Evolutionary conservation across 2,329 filamentous ascomycete species (phyloP).

Genomic region (Colletotrichum navitas): DNA sequence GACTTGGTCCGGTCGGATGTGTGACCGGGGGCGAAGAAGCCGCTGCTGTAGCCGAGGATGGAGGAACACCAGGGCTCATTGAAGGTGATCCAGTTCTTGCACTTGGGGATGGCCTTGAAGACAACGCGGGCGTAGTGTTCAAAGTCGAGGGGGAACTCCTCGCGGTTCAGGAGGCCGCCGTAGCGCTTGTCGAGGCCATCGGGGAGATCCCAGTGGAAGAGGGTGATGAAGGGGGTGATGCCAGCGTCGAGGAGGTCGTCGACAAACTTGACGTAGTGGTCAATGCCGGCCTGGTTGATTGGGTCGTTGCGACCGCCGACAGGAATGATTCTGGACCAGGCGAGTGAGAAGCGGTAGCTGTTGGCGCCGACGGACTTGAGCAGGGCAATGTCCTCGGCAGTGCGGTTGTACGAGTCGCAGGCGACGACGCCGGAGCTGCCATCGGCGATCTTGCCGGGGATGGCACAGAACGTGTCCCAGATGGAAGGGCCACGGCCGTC

Average conservation of each 20-base stretch:
- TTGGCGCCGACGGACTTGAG: constrained; percentile 80
- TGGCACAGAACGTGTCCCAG: constrained; percentile 90
- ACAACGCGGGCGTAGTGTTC: constrained; percentile 82
- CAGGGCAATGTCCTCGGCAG: constrained; percentile 80
- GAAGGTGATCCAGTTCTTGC: constrained; percentile 91
- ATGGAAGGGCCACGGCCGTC: constrained; percentile 87
- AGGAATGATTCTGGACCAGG: constrained; percentile 87
- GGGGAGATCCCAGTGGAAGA: constrained; percentile 91
- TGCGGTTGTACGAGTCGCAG: constrained; percentile 89
- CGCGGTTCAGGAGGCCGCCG: constrained; percentile 82
- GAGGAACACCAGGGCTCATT: constrained; percentile 91
- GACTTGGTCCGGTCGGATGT: constrained; percentile 81
- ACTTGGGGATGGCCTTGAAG: constrained; percentile 80
- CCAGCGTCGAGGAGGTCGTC: constrained; percentile 82
- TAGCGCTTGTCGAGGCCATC: constrained; percentile 84
- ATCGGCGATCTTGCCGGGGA: constrained; percentile 85
- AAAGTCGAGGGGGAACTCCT: constrained; percentile 86
- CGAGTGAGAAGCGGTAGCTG: constrained; percentile 87
- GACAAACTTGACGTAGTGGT: constrained; percentile 83
- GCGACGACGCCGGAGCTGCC: constrained; percentile 80
- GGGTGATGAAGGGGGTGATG: constrained; percentile 84
- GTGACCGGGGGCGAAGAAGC: constrained; percentile 84
- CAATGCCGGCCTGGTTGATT: constrained; percentile 81
- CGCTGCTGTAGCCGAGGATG: constrained; percentile 83
- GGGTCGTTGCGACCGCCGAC: constrained; percentile 87